Base-by-base conservation (phyloP, 345 rosid species). In the Eucalyptus erythrocorys region DNA sequence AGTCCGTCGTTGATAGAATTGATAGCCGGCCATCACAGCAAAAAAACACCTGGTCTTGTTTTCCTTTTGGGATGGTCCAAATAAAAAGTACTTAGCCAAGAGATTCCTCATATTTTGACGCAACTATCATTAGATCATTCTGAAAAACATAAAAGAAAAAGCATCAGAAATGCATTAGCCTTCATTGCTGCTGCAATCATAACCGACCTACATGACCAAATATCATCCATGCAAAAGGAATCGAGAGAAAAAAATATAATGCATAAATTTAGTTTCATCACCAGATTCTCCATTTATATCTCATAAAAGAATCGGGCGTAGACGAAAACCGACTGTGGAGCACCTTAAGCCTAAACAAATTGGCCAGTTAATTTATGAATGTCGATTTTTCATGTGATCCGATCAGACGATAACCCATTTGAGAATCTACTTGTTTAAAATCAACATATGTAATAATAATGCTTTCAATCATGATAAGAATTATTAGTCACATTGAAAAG, bases 261-360 rank as follows among this genome's bases (percentile, higher is more conserved):
- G 76, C 40, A n/a, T 7, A 14, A 64, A n/a, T n/a, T n/a, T 64
- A 64, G 21, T n/a, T n/a, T 64, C 9, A 64, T 7, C 76, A 2
- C 10, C 0, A 14, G 3, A 64, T 64, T n/a, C 76, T 14, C 19
- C 21, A 2, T n/a, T 16, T 14, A n/a, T n/a, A 64, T n/a, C 5
- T 7, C 76, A n/a, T 7, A 14, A 13, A 64, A 64, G 10, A n/a
- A 64, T 64, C 10, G 2, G 9, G 2, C 0, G 9, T 64, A 7
- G 37, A n/a, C 0, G 9, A 64, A 64, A 14, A 15, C 21, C 3
- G 0, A n/a, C 2, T 7, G 21, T 15, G 57, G 57, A 61, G 68
- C 68, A 59, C 68, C 68, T 13, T 1, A 27, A 61, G 34, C 34
- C 16, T 27, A 27, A 27, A 6, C 16, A 61, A 30, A 61, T 61